Conservation (phyloP, 768 basidiomycete genomes). For the Daedaleopsis nitida region DNA sequence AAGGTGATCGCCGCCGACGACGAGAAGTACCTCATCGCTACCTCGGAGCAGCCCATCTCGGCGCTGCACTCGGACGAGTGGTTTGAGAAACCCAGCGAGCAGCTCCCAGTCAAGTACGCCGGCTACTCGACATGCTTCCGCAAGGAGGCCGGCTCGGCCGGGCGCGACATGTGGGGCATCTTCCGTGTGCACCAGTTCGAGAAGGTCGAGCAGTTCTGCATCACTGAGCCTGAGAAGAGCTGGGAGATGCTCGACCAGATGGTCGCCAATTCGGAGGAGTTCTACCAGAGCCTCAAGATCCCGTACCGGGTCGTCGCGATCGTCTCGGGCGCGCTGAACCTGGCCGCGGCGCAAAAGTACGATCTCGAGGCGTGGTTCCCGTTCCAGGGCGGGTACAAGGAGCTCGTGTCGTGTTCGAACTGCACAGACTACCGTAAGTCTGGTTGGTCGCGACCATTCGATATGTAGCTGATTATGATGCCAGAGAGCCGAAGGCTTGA, state of each 20-base stretch:
- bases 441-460: not conserved
- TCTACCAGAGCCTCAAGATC: slow-evolving; percentile 93
- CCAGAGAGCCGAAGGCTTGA: slow-evolving; percentile 92
- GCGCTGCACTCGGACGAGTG: slow-evolving; percentile 95
- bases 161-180: slow-evolving; percentile 99
- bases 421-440: slow-evolving; percentile 98
- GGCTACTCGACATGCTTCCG: slow-evolving; percentile 97
- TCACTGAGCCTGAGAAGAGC: slow-evolving; percentile 93
- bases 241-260: slow-evolving; percentile 94
- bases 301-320: slow-evolving; percentile 94
- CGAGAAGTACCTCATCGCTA: slow-evolving; percentile 98
- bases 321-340: slow-evolving; percentile 94
- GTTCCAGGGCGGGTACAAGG: slow-evolving; percentile 95
- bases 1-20: slow-evolving; percentile 91
- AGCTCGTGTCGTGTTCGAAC: slow-evolving; percentile 96
- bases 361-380: slow-evolving; percentile 99
- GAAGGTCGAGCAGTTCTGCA: slow-evolving; percentile 96
- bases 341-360: slow-evolving; percentile 96
- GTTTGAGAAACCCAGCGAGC: slow-evolving; percentile 91
- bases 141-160: slow-evolving; percentile 97
- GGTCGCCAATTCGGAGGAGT: slow-evolving; percentile 87
- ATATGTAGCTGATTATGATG: slow-evolving; percentile 1
- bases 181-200: slow-evolving; percentile 99
- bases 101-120: slow-evolving; percentile 90
- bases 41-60: slow-evolving; percentile 98